A percentile compares a stretch with the other conserved stretches of the same genome.
Conservation (phyloP, 179 eudicot species). For the Drosera spatulata region DNA sequence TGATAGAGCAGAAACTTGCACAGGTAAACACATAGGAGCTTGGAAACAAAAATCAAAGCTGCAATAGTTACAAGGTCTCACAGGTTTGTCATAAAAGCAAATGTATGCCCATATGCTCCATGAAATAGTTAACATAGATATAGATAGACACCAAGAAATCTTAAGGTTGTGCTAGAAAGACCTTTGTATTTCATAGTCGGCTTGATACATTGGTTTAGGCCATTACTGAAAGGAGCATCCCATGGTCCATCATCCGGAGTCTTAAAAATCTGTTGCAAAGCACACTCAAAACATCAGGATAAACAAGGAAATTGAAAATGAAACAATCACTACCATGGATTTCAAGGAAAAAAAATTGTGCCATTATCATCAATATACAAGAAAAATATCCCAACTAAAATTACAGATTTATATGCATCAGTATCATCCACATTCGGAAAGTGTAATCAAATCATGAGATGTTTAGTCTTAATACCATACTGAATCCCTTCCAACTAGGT, state of each 20-base stretch:
- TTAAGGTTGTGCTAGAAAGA: conserved; percentile 4
- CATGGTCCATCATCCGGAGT: conserved; percentile 30
- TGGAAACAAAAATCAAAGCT: too few species aligned
- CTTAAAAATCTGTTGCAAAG: conserved; percentile 16
- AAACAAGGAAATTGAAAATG: not conserved
- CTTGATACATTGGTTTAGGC: conserved; percentile 50
- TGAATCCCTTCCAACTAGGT: too few species aligned
- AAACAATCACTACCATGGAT: conserved; percentile 21
- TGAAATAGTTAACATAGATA: not conserved
- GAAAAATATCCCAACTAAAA: too few species aligned
- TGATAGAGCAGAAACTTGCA: too few species aligned
- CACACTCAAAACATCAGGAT: not conserved
- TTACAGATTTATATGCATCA: too few species aligned
- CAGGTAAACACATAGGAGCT: too few species aligned
- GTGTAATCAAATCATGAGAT: too few species aligned
- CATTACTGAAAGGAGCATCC: conserved; percentile 36
- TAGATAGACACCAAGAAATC: not conserved
- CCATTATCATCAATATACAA: too few species aligned
- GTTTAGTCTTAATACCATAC: too few species aligned
- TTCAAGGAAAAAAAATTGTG: not conserved
- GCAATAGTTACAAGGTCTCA: too few species aligned
- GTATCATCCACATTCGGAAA: too few species aligned
- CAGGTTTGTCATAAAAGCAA: too few species aligned
- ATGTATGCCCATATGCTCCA: not conserved
- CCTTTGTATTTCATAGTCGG: conserved; percentile 71